phyloP scores from a whole-genome alignment of 805 yeast genomes.

The Candida peoriensis region DNA sequence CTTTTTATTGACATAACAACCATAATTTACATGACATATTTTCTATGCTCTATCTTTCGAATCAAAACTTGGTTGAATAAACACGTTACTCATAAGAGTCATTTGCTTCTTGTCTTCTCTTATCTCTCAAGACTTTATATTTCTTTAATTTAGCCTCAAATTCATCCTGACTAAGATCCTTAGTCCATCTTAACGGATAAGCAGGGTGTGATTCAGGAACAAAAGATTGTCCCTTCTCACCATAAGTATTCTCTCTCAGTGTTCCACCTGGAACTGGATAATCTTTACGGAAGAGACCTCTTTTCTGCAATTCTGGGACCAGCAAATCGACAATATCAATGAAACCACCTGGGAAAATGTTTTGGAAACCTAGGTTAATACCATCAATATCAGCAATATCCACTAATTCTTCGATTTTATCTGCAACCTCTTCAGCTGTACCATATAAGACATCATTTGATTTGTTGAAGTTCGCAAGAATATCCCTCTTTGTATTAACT shows the following conservation, averaged over 20 bases:
- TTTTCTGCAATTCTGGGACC: slow-evolving; percentile 31
- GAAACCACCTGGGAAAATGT: slow-evolving; percentile 33
- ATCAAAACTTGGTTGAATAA: too few species aligned
- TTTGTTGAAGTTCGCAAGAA: slow-evolving; percentile 4
- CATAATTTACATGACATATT: too few species aligned
- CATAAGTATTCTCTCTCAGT: slow-evolving; percentile 10
- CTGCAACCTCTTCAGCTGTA: slow-evolving; percentile 33
- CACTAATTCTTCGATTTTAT: slow-evolving; percentile 34
- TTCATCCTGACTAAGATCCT: slow-evolving; percentile 7
- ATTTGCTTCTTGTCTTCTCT: slow-evolving; percentile 1
- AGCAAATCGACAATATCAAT: slow-evolving; percentile 34
- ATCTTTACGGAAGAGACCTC: slow-evolving; percentile 33
- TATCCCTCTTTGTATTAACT: slow-evolving; percentile 3
- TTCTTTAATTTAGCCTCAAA: slow-evolving; percentile 20
- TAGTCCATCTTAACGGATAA: slow-evolving; percentile 3
- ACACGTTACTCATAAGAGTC: too few species aligned
- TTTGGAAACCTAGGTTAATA: slow-evolving; percentile 34
- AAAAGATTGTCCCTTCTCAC: slow-evolving; percentile 15
- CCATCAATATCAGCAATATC: slow-evolving; percentile 37
- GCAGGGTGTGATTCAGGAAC: slow-evolving; percentile 20
- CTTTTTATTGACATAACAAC: too few species aligned
- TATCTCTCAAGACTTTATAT: neutral
- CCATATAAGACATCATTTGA: slow-evolving; percentile 25
- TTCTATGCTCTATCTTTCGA: too few species aligned
- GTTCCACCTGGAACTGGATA: slow-evolving; percentile 30